A percentile compares a stretch with the other conserved stretches of the same genome.
phyloP scores from a whole-genome alignment of 768 basidiomycete species.

The Strobilomyces dryophilus region DNA sequence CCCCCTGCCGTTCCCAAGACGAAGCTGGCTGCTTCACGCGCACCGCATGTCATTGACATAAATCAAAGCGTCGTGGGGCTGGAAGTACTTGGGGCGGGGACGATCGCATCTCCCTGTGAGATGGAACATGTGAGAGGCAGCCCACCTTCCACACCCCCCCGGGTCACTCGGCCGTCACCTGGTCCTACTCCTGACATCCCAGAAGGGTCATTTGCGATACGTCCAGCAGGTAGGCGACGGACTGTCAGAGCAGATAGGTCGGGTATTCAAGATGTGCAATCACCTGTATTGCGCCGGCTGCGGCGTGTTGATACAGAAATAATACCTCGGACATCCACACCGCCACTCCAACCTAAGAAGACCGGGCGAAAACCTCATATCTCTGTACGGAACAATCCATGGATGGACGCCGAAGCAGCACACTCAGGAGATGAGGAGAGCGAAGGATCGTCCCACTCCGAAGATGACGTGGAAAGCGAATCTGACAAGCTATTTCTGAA shows the following conservation, averaged over 20 bases:
- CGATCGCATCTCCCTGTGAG: slow-evolving; percentile 2
- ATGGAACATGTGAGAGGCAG: slow-evolving; percentile 18
- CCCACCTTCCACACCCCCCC: slow-evolving; percentile 34
- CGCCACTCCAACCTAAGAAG: slow-evolving; percentile 22
- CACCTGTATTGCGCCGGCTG: slow-evolving; percentile 29
- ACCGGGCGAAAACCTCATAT: slow-evolving; percentile 21
- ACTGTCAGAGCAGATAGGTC: slow-evolving; percentile 4
- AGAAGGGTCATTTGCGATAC: slow-evolving; percentile 43
- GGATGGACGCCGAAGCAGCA: slow-evolving; percentile 65
- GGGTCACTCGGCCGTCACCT: slow-evolving; percentile 18
- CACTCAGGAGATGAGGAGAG: slow-evolving; percentile 82
- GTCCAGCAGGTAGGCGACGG: slow-evolving; percentile 34
- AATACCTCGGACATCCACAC: slow-evolving; percentile 14
- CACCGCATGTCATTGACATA: not conserved
- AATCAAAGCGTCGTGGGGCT: slow-evolving; percentile 21
- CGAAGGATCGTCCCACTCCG: slow-evolving; percentile 54
- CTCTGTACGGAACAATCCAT: slow-evolving; percentile 37
- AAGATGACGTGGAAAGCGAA: slow-evolving; percentile 54
- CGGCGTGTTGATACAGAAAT: slow-evolving; percentile 29
- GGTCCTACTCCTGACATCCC: slow-evolving; percentile 28
- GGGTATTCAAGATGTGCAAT: slow-evolving; percentile 26
- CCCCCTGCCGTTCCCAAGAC: slow-evolving; percentile 34
- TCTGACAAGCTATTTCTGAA: slow-evolving; percentile 66
- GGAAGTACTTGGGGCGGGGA: slow-evolving; percentile 23
- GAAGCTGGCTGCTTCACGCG: slow-evolving; percentile 2